phyloP scores from a whole-genome alignment of 2,329 filamentous ascomycete genomes.

The Stachybotrys echinatus region DNA sequence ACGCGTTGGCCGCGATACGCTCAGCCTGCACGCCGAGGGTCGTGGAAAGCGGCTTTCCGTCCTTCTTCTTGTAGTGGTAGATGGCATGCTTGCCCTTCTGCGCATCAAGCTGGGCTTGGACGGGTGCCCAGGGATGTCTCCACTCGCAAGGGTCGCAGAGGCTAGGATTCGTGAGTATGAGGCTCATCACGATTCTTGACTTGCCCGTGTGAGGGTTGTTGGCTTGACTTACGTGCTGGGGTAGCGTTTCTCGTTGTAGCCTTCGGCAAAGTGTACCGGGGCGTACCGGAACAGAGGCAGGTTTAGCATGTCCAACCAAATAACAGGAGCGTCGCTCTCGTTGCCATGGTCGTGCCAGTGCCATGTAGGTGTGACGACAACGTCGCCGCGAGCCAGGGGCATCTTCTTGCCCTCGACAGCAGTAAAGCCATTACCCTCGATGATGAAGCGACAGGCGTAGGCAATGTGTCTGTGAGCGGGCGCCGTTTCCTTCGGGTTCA shows the following conservation, averaged over 20 bases:
- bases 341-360: conserved; percentile 58
- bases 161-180: conserved; percentile 3
- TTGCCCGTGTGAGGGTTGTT: no score
- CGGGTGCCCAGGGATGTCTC: conserved; percentile 37
- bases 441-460: conserved; percentile 52
- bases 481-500: conserved; percentile 50
- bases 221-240: conserved; percentile 33
- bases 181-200: no score
- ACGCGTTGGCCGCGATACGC: conserved; percentile 31
- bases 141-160: conserved; percentile 31
- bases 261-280: conserved; percentile 49
- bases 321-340: conserved; percentile 45
- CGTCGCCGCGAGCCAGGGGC: conserved; percentile 45
- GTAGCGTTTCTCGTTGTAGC: conserved; percentile 40
- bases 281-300: conserved; percentile 45
- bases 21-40: conserved; percentile 45
- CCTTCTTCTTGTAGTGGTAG: conserved; percentile 28
- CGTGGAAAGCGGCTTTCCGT: conserved; percentile 29
- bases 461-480: conserved; percentile 51
- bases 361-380: conserved; percentile 53
- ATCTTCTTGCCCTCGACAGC: conserved; percentile 50
- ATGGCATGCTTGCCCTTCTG: conserved; percentile 19
- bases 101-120: conserved; percentile 32
- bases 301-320: conserved; percentile 55
- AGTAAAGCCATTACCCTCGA: conserved; percentile 52